Percentiles rank a stretch among this genome's conserved stretches.
phyloP scores from a whole-genome alignment of 352 stramenopile species.

The Pythium vanterpoolii region DNA sequence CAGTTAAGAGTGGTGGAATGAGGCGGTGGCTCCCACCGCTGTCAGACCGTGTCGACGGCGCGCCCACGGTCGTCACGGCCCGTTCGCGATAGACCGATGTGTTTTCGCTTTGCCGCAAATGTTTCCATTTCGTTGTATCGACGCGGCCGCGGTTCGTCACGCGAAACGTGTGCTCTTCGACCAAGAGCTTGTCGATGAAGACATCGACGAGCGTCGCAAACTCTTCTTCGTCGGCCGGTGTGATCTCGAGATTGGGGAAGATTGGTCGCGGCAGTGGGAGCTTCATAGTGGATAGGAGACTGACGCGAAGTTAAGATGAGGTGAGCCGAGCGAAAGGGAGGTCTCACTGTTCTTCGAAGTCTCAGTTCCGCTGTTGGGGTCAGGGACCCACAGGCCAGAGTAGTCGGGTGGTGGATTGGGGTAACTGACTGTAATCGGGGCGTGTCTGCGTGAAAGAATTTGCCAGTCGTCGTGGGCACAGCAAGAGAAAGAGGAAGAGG shows the following conservation, averaged over 20 bases:
- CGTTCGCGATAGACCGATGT: constrained; percentile 10
- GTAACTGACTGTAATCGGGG: too few species aligned
- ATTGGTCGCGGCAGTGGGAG: constrained; percentile 13
- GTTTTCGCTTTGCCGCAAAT: constrained; percentile 11
- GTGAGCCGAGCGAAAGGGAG: too few species aligned
- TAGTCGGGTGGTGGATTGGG: too few species aligned
- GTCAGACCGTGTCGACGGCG: background rate
- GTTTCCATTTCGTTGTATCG: constrained; percentile 25
- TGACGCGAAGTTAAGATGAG: too few species aligned
- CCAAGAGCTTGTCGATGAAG: constrained; percentile 15
- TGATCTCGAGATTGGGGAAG: constrained; percentile 5
- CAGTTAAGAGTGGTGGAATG: constrained; percentile 1
- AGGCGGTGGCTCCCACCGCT: background rate
- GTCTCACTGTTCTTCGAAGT: too few species aligned
- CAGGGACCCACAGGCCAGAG: too few species aligned
- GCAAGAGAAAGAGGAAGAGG: too few species aligned
- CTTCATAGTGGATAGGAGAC: constrained; percentile 10
- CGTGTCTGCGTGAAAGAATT: too few species aligned
- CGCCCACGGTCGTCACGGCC: background rate
- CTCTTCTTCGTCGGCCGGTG: background rate
- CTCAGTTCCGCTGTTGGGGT: too few species aligned
- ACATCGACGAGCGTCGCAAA: constrained; percentile 7
- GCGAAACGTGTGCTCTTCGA: constrained; percentile 6
- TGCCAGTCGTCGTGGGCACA: too few species aligned
- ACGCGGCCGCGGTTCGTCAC: constrained; percentile 27